A percentile compares a stretch with the other conserved stretches of the same genome.
These are phyloP conservation scores for Ceratobasidium sp. DNA, from an alignment of 1,284 basidiomycete species.

Conservation along the genomic window DNA sequence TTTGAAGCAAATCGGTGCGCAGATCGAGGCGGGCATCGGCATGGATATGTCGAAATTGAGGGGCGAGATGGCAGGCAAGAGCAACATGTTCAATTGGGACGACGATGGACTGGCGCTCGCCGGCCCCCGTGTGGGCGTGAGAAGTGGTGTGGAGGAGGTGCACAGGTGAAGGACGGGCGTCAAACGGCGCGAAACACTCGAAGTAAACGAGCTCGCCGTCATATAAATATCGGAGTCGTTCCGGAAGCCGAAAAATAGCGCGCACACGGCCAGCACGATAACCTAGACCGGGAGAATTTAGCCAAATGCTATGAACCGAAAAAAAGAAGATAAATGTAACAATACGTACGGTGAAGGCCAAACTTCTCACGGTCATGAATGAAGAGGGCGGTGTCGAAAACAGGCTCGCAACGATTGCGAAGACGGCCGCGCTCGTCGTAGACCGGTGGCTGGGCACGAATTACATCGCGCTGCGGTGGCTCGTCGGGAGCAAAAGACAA, in stretches of 20 bases:
- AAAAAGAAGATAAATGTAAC: background rate
- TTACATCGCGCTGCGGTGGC: background rate
- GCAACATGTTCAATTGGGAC: background rate
- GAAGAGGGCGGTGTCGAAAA: background rate
- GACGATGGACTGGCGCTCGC: background rate
- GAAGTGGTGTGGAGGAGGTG: background rate
- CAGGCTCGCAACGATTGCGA: background rate
- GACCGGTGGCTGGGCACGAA: background rate
- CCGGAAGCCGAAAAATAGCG: background rate
- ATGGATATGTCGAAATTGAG: background rate
- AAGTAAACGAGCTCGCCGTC: background rate
- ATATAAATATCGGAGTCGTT: background rate
- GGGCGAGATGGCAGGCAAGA: background rate
- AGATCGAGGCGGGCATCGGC: background rate
- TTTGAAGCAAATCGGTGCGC: background rate
- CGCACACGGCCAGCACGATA: background rate
- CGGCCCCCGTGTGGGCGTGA: background rate
- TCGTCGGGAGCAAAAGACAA: background rate
- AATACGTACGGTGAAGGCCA: background rate
- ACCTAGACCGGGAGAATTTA: background rate
- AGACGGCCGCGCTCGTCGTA: background rate
- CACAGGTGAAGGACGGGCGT: background rate
- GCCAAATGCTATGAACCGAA: background rate
- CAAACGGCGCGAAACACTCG: background rate
- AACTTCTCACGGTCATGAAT: background rate